phyloP scores from a whole-genome alignment of 2,329 filamentous ascomycete species.

The Calonectria multiphialidica region DNA sequence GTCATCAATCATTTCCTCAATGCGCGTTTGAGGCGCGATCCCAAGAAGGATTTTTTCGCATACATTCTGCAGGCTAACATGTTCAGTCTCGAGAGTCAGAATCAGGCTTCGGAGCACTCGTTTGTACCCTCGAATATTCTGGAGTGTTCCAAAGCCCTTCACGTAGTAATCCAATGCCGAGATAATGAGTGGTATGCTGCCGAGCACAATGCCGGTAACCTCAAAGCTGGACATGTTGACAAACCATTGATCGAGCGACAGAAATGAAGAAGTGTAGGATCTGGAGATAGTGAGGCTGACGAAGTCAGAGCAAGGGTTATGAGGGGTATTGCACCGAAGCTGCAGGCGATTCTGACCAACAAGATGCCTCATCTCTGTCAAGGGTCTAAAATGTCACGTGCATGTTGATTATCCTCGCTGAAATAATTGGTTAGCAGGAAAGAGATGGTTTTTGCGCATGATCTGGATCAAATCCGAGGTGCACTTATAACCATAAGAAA shows the following conservation, averaged over 20 bases:
- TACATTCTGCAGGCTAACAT: slow-evolving; percentile 17
- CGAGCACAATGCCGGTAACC: slow-evolving; percentile 6
- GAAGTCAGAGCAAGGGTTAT: background rate
- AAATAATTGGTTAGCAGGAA: background rate
- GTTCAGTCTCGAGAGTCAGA: slow-evolving; percentile 16
- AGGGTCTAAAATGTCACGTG: background rate
- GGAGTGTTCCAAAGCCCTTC: background rate
- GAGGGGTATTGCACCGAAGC: background rate
- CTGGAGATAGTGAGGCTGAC: background rate
- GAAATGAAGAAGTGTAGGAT: background rate
- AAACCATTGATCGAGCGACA: background rate
- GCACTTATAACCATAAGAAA: background rate
- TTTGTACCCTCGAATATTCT: background rate
- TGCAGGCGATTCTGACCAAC: background rate
- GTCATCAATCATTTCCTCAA: slow-evolving; percentile 17
- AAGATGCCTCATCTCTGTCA: background rate
- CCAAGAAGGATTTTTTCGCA: slow-evolving; percentile 23
- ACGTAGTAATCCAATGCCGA: slow-evolving; percentile 16
- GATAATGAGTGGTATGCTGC: background rate
- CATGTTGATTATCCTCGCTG: background rate
- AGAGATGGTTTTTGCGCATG: background rate
- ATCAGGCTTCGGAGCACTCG: slow-evolving; percentile 15
- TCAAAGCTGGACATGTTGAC: slow-evolving; percentile 27
- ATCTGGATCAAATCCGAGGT: background rate
- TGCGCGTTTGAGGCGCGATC: background rate